Base-by-base conservation (phyloP, 257 asterid species). In the Eucommia ulmoides region DNA sequence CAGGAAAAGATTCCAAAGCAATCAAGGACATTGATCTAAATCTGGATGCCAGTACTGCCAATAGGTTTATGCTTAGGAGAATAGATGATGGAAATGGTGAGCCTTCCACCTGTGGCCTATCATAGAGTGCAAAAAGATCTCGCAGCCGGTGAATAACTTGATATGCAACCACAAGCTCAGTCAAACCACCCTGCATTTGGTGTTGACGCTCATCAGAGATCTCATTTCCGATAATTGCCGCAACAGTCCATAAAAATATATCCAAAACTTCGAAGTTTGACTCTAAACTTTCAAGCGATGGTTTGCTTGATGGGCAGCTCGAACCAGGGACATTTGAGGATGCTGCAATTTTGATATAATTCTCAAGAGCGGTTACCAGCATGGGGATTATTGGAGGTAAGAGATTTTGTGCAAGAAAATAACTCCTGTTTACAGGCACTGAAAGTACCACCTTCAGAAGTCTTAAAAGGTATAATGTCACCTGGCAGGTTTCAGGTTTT, bases 81-180 rank as follows among this genome's bases (percentile, higher is more conserved):
- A 89, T 89, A 17, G 94, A 79, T 49, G 88, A 71, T 49, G 98
- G 98, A 68, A 89, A 89, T 45, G 98, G 98, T 3, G 92, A 85
- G 59, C 96, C 96, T 73, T 89, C 98, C 65, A 78, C 79, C 65
- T 83, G 93, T 49, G 96, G 98, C 58, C 98, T 74, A 64, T 89
- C 98, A 78, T 89, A 85, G 49, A 89, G 96, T 24, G 98, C 98
- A 69, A 89, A 86, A 55, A 89, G 88, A 60, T 89, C 98, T 25
- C 98, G 80, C 54, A 89, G 62, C 64, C 93, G 76, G 60, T 89
- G 96, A 69, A 89, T 81, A 68, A 89, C 76, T 64, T 89, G 96
- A 69, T 89, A 85, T 16, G 88, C 78, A 64, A 85, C 74, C 59
- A 89, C 85, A 53, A 89, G 94, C 80, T 89, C 96, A 44, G 75